These are phyloP conservation scores for Podospora tetraspora DNA, from an alignment of 495 filamentous ascomycete genomes.

Conservation along the genomic window DNA sequence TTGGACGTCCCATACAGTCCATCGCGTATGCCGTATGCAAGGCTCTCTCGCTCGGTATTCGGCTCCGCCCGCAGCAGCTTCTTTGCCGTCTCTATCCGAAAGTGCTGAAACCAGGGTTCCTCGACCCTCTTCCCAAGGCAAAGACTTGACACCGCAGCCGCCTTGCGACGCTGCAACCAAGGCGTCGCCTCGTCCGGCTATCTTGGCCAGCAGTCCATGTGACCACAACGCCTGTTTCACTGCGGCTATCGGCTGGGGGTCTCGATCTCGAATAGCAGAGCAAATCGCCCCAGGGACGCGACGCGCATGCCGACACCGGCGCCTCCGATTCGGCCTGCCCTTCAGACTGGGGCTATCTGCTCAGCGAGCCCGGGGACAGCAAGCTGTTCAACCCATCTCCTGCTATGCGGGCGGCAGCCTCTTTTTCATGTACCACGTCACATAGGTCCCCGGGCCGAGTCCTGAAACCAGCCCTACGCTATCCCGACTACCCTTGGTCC, in stretches of 20 bases:
- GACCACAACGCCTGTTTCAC: slow-evolving; percentile 1
- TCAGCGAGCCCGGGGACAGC: background rate
- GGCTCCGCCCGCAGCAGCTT: background rate
- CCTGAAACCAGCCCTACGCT: background rate
- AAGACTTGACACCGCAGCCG: background rate
- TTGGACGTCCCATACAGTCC: background rate
- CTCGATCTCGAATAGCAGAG: background rate
- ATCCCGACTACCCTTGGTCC: background rate
- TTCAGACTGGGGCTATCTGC: background rate
- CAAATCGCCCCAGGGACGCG: background rate
- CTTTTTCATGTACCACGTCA: background rate
- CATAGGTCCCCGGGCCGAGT: background rate
- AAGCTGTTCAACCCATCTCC: background rate
- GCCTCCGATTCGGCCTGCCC: background rate
- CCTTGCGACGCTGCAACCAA: background rate
- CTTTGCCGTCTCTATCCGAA: background rate
- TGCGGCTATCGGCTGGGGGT: background rate
- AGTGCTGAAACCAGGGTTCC: background rate
- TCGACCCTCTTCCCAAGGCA: background rate
- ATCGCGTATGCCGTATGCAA: background rate
- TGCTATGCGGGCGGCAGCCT: background rate
- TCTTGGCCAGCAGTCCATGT: background rate
- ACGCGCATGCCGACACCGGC: background rate
- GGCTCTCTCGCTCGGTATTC: background rate
- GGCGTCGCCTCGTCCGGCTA: background rate